Base-by-base conservation (phyloP, 495 filamentous ascomycete genomes). In the Talaromyces wortmannii region DNA sequence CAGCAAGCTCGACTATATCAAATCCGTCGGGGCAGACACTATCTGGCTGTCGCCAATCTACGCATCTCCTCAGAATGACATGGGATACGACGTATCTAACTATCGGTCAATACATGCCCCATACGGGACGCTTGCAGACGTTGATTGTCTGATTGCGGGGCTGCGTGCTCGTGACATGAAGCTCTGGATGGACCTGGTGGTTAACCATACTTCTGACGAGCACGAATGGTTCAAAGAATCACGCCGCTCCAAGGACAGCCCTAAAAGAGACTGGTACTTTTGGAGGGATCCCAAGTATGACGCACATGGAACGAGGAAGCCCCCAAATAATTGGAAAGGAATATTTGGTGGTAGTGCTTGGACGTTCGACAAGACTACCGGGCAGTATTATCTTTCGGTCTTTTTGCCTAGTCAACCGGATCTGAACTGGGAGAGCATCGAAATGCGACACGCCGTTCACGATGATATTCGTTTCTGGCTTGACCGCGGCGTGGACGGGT, bases 31-130 rank as follows among this genome's bases (percentile, higher is more conserved):
- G 1, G 69, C 85, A 10, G 83, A 88, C 60, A 75, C 83, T 16
- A 74, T 89, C 43, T 89, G 85, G 85, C 59, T 87, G 3, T 86
- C 79, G 56, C 86, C 86, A 7, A 75, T 86, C n/a, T 87, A 82
- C 59, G 80, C 86, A 32, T 82, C 77, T 1, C 86, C 85, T 4
- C 78, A 84, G 66, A 76, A 72, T 67, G 77, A 80, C 45, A 78
- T 52, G 31, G 50, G 50, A 15, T 52, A 52, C 59, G 82, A 84
- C 61, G 80, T 84, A 48, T 76, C 72, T 6, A 72, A 84, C 55
- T 84, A 83, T 55, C 63, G 70, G 31, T 64, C 65, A 17, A 71
- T 83, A 18, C 67, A 81, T 54, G 59, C 69, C 0, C 68, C 65
- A 42, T 81, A 82, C 58, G 68, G 74, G 6, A 77, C 72, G 2